Percentiles rank a stretch among this genome's conserved stretches.
Evolutionary conservation across 2,329 filamentous ascomycete species (phyloP).

Genomic region (Chaetomium sp.): DNA sequence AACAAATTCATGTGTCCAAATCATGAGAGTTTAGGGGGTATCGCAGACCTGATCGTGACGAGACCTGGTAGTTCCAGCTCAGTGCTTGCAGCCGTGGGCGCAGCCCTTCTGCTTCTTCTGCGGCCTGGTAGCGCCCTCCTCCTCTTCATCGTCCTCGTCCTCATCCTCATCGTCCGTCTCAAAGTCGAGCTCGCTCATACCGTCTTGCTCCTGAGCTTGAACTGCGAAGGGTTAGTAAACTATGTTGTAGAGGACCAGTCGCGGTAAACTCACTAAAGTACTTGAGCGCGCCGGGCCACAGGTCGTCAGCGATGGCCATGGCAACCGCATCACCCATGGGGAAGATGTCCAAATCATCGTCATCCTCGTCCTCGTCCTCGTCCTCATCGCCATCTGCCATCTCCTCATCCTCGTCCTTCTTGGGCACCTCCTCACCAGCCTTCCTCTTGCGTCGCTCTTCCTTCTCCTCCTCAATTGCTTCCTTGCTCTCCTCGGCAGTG

Average conservation of each 20-base stretch:
- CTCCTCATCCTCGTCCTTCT: conserved; percentile 55
- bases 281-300: conserved; percentile 85
- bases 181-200: conserved; percentile 69
- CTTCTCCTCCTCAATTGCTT: conserved; percentile 61
- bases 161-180: conserved; percentile 63
- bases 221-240: conserved; percentile 51
- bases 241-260: conserved; percentile 18
- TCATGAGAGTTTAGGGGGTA: conserved; percentile 20
- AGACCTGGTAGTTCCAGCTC: not conserved
- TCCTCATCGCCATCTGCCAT: conserved; percentile 57
- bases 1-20: conserved; percentile 15
- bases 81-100: conserved; percentile 27
- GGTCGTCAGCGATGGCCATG: conserved; percentile 77
- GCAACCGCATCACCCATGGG: conserved; percentile 84
- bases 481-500: conserved; percentile 69
- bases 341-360: conserved; percentile 79
- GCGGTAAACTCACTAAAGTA: conserved; percentile 74
- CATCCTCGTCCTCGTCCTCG: conserved; percentile 62
- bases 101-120: conserved; percentile 48
- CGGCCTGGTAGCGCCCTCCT: conserved; percentile 39
- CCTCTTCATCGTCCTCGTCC: conserved; percentile 48
- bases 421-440: conserved; percentile 54
- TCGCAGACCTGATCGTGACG: conserved; percentile 15
- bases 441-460: conserved; percentile 56
- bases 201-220: conserved; percentile 70